Conservation (phyloP, 495 filamentous ascomycete genomes). For the Penicillium daleae region DNA sequence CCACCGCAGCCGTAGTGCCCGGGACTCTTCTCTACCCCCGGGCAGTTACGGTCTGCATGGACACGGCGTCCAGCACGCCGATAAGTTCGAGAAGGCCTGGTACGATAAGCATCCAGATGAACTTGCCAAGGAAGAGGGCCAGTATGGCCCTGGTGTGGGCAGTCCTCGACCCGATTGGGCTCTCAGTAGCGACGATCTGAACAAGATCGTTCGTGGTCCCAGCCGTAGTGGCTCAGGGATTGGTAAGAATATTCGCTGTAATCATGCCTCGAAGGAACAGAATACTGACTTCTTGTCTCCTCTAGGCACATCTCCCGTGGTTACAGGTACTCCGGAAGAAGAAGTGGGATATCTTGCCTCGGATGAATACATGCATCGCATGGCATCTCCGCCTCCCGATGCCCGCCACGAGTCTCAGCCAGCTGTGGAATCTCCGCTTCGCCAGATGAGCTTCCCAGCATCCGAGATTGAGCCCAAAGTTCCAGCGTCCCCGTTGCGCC, state of each 20-base stretch:
- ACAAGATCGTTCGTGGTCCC: constrained; percentile 82
- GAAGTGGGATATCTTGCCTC: constrained; percentile 80
- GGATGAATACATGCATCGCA: constrained; percentile 75
- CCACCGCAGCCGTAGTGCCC: constrained; percentile 63
- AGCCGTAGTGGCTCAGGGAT: constrained; percentile 65
- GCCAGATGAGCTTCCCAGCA: constrained; percentile 55
- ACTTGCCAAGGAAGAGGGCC: constrained; percentile 71
- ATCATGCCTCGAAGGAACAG: background rate
- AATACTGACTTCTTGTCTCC: constrained; percentile 15
- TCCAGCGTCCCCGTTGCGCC: constrained; percentile 15
- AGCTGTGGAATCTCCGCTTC: constrained; percentile 60
- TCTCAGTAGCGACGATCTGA: constrained; percentile 88
- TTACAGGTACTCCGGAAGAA: constrained; percentile 70
- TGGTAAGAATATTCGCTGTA: constrained; percentile 47
- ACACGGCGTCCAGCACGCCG: constrained; percentile 67
- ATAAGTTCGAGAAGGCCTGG: constrained; percentile 85
- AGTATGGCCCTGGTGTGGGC: constrained; percentile 64
- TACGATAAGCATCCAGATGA: constrained; percentile 88
- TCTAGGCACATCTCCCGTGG: constrained; percentile 52
- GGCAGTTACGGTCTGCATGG: constrained; percentile 87
- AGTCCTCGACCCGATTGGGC: constrained; percentile 78
- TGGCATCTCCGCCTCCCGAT: constrained; percentile 64
- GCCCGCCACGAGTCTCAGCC: constrained; percentile 49
- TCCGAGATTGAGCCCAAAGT: constrained; percentile 27
- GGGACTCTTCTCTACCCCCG: constrained; percentile 64